Base-by-base conservation (phyloP, 352 stramenopile genomes). In the Phytophthora fragariaefolia region DNA sequence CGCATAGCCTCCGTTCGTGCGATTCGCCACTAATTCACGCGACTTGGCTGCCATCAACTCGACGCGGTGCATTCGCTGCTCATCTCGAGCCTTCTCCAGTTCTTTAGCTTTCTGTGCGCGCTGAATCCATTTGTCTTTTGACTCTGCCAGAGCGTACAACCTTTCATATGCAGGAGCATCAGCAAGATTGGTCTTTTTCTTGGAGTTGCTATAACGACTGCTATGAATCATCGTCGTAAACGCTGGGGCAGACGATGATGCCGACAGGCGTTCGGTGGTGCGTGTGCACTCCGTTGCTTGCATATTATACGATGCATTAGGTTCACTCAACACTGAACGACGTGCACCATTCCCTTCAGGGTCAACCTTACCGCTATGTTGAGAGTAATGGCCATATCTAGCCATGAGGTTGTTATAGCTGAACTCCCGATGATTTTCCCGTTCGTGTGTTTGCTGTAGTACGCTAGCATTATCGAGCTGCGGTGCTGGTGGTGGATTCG, bases 331-430 rank as follows among this genome's bases (percentile, higher is more conserved):
- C 20, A 40, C 43, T 42, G 62, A 38, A 58, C 50, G 34, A 42
- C 61, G 62, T 15, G n/a, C 30, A 53, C 18, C 18, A 26, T 15
- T 57, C 47, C 38, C 65, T 45, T 62, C 49, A 13, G 47, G 53
- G 36, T 89, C 72, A 18, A 89, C 74, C 32, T 88, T 89, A 52
- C 73, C 83, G 60, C 69, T 90, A 71, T 90, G 80, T 36, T 85
- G 82, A 4, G 77, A 85, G 60, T 90, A 89, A 55, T 91, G 82
- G 1, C 82, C 83, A 68, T 92, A 94, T 47, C 89, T 89, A 51
- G 85, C 82, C 73, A 91, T 81, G 20, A 94, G 71, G 51, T 73
- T 78, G 46, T 90, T 89, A 71, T 93, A 94, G 47, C 70, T 89
- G 59, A 73, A 76, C 58, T 92, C 85, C 8, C 83, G 81, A 46